A percentile compares a stretch with the other conserved stretches of the same genome.
Evolutionary conservation across 2,329 filamentous ascomycete genomes (phyloP).

Genomic region (Chalaropsis thielavioides): DNA sequence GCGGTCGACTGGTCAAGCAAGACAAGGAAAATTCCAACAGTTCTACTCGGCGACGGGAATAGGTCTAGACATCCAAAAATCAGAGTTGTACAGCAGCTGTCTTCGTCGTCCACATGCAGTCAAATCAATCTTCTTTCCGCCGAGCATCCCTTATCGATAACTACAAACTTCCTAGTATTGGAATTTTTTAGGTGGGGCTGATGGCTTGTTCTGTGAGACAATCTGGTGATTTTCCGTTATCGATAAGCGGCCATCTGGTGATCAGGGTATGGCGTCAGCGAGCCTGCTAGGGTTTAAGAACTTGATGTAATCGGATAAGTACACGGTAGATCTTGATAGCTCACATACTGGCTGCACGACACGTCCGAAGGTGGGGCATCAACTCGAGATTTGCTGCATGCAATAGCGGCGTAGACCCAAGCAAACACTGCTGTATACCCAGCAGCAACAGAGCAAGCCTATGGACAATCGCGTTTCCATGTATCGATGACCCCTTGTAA

Average conservation of each 20-base stretch:
- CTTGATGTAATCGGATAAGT: background rate
- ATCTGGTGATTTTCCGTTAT: background rate
- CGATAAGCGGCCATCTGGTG: background rate
- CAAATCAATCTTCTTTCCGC: background rate
- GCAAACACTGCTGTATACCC: no score
- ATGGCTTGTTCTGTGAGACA: background rate
- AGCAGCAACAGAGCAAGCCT: no score
- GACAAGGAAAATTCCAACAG: background rate
- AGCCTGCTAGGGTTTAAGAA: background rate
- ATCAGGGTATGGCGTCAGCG: background rate
- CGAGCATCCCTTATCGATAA: conserved; percentile 2
- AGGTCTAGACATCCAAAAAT: background rate
- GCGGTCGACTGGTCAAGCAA: background rate
- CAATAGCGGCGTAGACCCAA: no score
- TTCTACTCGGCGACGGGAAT: background rate
- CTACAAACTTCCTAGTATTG: background rate
- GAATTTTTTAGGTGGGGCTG: conserved; percentile 10
- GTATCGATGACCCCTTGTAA: background rate
- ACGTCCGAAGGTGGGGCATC: no score
- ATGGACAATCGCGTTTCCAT: no score
- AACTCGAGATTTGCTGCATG: no score
- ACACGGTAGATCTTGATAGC: no score
- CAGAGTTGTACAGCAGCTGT: background rate
- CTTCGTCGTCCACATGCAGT: background rate
- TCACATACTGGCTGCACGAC: no score